Base-by-base conservation (phyloP, 352 stramenopile genomes). In the Phytophthora cryptogea region DNA sequence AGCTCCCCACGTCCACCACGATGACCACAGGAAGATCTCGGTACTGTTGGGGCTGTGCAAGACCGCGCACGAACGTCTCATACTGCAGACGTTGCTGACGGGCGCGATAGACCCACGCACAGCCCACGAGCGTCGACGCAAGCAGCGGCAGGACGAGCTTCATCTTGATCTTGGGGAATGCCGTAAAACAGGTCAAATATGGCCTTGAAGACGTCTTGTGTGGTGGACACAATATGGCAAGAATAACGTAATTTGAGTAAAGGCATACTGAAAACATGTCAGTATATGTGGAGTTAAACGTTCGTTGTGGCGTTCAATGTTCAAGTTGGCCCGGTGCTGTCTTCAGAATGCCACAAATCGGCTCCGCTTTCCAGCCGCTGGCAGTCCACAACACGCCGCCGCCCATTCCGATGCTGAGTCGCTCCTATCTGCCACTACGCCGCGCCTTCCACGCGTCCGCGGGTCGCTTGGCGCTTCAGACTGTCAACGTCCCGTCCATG, bases 1-100 rank as follows among this genome's bases (percentile, higher is more conserved):
- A 98, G 70, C 90, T 98, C 53, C 94, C 95, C 27, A 98, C 78
- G 69, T 98, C 95, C 28, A 98, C 67, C 31, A 94, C 84, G 44
- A 98, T 64, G 39, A 79, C 64, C 27, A 89, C 57, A 20, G 80
- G 76, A 20, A 74, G 54, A 13, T 68, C 69, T 17, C 62, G 67
- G 58, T 87, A 89, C 31, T 68, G 47, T n/a, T 76, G 43, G n/a
- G 70, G 67, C 23, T 78, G 56, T 8, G 75, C 72, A 13, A 68
- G 14, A 0, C 77, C 72, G 4, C 32, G 41, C 14, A 80, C 11
- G 28, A 79, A 63, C 23, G 45, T 47, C 16, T 59, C n/a, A 3
- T 57, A 37, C 49, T 65, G 44, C 2, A 58, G n/a, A 53, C 63
- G 70, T 32, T 63, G 69, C 44, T 66, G 67, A 4, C 43, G 59